Evolutionary conservation across 805 yeast species (phyloP).

Genomic region (Wickerhamomyces bovis): DNA sequence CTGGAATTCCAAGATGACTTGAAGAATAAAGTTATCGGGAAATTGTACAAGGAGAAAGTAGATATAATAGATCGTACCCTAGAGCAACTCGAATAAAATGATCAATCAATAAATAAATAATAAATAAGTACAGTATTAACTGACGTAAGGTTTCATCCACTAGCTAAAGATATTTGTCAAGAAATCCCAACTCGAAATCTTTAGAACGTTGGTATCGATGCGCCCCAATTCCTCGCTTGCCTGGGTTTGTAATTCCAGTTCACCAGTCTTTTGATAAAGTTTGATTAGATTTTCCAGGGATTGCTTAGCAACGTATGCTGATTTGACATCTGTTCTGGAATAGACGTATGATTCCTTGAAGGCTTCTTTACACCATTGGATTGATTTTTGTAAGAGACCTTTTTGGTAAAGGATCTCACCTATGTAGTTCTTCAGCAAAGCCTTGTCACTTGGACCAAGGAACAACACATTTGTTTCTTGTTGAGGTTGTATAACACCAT

Average conservation of each 20-base stretch:
- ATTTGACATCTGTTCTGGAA: conserved; percentile 27
- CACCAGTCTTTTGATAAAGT: conserved; percentile 13
- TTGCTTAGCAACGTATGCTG: conserved; percentile 34
- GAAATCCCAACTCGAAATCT: conserved; percentile 4
- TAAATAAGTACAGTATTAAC: background rate
- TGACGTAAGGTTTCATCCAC: background rate
- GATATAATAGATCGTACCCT: conserved; percentile 7
- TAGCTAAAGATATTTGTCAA: conserved; percentile 1
- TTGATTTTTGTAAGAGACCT: conserved; percentile 27
- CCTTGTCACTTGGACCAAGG: conserved; percentile 17
- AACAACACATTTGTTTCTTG: background rate
- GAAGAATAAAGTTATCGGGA: conserved; percentile 7
- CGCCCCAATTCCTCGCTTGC: conserved; percentile 7
- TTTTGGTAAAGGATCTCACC: conserved; percentile 38
- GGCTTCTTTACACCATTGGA: conserved; percentile 36
- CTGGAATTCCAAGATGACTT: conserved; percentile 19
- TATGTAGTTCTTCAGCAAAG: conserved; percentile 35
- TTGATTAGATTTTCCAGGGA: conserved; percentile 28
- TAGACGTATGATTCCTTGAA: conserved; percentile 27
- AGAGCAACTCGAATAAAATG: background rate
- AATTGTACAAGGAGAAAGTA: conserved; percentile 13
- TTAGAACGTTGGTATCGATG: conserved; percentile 3
- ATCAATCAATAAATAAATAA: conserved; percentile 1
- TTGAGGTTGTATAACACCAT: background rate
- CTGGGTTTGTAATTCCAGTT: conserved; percentile 9